A percentile compares a stretch with the other conserved stretches of the same genome.
phyloP scores from a whole-genome alignment of 495 filamentous ascomycete genomes.

The Tuber aestivum region DNA sequence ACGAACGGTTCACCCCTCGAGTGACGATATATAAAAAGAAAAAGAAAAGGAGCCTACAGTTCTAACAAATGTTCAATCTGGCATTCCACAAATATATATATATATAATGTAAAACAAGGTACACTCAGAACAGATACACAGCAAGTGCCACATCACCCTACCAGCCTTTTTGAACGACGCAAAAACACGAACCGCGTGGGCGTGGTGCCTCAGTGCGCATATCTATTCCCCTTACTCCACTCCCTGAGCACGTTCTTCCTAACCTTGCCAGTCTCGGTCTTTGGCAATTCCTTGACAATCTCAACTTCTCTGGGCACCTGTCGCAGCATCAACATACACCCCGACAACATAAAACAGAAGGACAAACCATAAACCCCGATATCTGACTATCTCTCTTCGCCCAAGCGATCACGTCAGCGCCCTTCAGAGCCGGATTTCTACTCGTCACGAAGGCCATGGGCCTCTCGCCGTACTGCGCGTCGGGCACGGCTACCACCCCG shows the following conservation, averaged over 20 bases:
- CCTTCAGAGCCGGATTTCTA: constrained; percentile 49
- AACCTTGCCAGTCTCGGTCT: constrained; percentile 94
- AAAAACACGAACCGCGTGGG: not conserved
- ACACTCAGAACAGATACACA: not conserved
- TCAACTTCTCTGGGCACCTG: constrained; percentile 79
- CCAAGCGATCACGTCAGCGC: constrained; percentile 76
- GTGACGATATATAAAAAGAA: not conserved
- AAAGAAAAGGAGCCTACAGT: not conserved
- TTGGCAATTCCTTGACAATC: constrained; percentile 78
- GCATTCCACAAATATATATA: not conserved
- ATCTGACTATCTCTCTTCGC: constrained; percentile 71
- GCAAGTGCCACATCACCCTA: not conserved
- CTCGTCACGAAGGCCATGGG: constrained; percentile 91
- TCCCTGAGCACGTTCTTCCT: constrained; percentile 89
- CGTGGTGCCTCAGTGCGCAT: not conserved
- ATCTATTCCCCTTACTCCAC: constrained; percentile 61
- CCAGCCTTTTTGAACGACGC: not conserved
- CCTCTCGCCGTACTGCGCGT: constrained; percentile 88
- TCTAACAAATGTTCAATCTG: not conserved
- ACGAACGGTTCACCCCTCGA: not conserved
- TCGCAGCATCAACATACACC: not conserved
- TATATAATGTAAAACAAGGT: not conserved
- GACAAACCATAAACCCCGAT: constrained; percentile 74
- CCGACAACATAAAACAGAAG: not conserved
- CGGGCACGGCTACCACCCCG: constrained; percentile 80